Evolutionary conservation across 352 stramenopile species (phyloP).

Genomic region (Pythium coloratum): DNA sequence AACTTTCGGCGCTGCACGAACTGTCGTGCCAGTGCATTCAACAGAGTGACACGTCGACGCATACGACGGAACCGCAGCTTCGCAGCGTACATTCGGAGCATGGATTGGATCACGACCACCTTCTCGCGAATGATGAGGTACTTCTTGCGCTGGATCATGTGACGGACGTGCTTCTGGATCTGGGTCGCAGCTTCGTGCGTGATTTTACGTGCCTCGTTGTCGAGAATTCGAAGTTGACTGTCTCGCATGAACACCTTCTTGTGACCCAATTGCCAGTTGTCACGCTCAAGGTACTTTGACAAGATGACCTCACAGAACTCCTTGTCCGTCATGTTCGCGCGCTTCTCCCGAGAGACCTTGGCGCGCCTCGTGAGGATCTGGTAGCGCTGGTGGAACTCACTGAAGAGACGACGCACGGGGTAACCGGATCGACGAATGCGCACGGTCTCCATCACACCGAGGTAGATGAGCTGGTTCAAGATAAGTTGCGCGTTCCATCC

Average conservation of each 20-base stretch:
- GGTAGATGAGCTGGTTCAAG: slow-evolving; percentile 88
- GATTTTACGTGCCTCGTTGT: slow-evolving; percentile 87
- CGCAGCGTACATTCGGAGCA: slow-evolving; percentile 67
- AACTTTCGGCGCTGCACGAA: slow-evolving; percentile 80
- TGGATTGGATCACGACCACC: slow-evolving; percentile 67
- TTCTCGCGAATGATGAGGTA: slow-evolving; percentile 62
- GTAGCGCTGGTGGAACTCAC: slow-evolving; percentile 88
- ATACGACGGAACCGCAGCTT: slow-evolving; percentile 52
- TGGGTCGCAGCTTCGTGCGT: slow-evolving; percentile 72
- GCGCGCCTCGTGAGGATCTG: slow-evolving; percentile 77
- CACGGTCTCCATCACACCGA: slow-evolving; percentile 91
- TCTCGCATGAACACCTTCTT: slow-evolving; percentile 90
- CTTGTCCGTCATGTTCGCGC: slow-evolving; percentile 60
- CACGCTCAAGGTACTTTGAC: slow-evolving; percentile 61
- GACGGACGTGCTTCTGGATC: slow-evolving; percentile 77
- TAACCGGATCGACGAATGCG: slow-evolving; percentile 88
- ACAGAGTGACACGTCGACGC: slow-evolving; percentile 54
- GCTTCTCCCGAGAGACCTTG: slow-evolving; percentile 56
- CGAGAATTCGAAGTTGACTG: slow-evolving; percentile 75
- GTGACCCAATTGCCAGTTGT: slow-evolving; percentile 88
- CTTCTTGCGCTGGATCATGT: slow-evolving; percentile 63
- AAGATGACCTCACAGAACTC: slow-evolving; percentile 85
- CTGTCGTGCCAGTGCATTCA: slow-evolving; percentile 71
- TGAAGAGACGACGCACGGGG: slow-evolving; percentile 82
- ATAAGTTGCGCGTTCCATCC: slow-evolving; percentile 88